phyloP scores from a whole-genome alignment of 768 basidiomycete genomes.

The Lactarius hengduanensis region DNA sequence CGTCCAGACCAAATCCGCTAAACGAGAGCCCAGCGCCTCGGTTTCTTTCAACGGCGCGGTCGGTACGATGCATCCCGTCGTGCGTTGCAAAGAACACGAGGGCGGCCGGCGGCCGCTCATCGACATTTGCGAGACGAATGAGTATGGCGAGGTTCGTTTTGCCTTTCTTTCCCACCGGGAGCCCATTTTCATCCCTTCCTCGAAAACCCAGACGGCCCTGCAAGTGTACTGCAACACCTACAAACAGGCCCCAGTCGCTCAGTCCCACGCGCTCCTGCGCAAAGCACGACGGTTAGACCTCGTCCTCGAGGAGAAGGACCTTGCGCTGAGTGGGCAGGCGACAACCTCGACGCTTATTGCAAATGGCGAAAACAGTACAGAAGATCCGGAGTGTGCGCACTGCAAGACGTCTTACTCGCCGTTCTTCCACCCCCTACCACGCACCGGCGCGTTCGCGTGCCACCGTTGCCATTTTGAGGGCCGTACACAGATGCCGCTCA shows the following conservation, averaged over 20 bases:
- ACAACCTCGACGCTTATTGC: not conserved
- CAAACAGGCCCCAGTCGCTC: constrained; percentile 70
- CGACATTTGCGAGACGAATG: constrained; percentile 83
- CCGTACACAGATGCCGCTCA: constrained; percentile 28
- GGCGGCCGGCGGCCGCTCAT: constrained; percentile 59
- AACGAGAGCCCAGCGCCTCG: constrained; percentile 61
- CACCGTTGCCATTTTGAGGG: constrained; percentile 46
- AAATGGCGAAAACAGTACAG: constrained; percentile 19
- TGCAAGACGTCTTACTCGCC: constrained; percentile 76
- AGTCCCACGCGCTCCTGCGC: constrained; percentile 83
- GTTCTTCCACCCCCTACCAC: constrained; percentile 56
- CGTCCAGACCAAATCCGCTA: constrained; percentile 72
- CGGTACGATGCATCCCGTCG: constrained; percentile 27
- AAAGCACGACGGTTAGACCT: constrained; percentile 84
- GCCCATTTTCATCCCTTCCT: not conserved
- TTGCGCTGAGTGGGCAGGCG: constrained; percentile 24
- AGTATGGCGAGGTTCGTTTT: constrained; percentile 65
- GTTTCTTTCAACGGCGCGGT: constrained; percentile 69
- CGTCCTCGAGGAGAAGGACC: constrained; percentile 49
- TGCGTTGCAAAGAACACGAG: constrained; percentile 30
- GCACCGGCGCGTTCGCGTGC: constrained; percentile 39
- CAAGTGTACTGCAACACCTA: constrained; percentile 84
- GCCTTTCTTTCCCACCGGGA: not conserved
- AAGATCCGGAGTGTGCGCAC: constrained; percentile 48
- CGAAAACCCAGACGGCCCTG: constrained; percentile 66